Evolutionary conservation across 176 grass and related monocot species (phyloP).

Genomic region (Bromus sterilis): DNA sequence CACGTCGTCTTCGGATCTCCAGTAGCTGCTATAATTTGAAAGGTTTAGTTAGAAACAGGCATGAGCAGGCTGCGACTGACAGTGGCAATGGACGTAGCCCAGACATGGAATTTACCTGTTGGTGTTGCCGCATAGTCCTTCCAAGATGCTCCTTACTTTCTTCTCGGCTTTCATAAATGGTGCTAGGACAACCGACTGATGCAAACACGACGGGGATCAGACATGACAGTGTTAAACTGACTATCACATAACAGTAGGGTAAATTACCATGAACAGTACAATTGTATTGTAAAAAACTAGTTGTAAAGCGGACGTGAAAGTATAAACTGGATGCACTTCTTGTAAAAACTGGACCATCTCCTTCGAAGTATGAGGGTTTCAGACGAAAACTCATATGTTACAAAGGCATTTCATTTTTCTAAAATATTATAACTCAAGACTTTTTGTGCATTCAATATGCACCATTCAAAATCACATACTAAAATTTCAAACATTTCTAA

Average conservation of each 20-base stretch:
- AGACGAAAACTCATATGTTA: no score
- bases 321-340: no score
- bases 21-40: constrained; percentile 41
- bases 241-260: not conserved
- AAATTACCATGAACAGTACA: not conserved
- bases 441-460: no score
- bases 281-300: constrained; percentile 22
- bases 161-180: constrained; percentile 74
- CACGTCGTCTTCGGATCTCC: no score
- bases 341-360: no score
- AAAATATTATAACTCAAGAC: no score
- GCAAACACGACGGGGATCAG: constrained; percentile 13
- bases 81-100: not conserved
- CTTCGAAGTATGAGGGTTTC: no score
- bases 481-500: no score
- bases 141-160: no score
- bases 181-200: constrained; percentile 70
- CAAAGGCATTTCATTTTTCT: no score
- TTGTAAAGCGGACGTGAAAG: not conserved
- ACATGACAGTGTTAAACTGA: not conserved
- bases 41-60: constrained; percentile 9
- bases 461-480: no score
- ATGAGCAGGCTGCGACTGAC: not conserved
- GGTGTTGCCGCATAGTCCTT: constrained; percentile 48
- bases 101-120: constrained; percentile 58